Evolutionary conservation across 306 rosid species (phyloP), one percentile per base, ranked within the genome.

Genomic region (peach (Prunus persica)): DNA sequence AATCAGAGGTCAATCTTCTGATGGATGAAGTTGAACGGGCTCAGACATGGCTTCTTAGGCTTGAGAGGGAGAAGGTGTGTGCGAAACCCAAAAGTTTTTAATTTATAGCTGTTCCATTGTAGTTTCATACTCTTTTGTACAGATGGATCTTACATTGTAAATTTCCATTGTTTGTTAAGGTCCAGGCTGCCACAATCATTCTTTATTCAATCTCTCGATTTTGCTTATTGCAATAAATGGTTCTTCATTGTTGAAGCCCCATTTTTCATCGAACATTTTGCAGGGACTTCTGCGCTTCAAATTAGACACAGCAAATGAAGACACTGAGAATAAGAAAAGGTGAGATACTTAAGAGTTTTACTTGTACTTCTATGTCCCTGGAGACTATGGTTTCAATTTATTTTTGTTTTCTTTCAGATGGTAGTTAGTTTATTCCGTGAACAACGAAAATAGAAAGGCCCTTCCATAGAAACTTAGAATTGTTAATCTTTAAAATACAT

Each of bases 251-350:
- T 52, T 76, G 45, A 61, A 67, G n/a, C 6, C 45, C 22, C 46
- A 58, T 11, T 65, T 51, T 52, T 60, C 69, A 9, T 57, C 27
- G 20, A 58, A 56, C 1, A n/a, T 56, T 64, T 45, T 86, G 81
- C 88, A 95, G 99, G 97, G 99, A 75, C 83, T 87, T 47, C 90
- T 95, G 78, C 91, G 86, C 54, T 88, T 91, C 75, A 96, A 95
- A 86, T 87, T 95, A 73, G 92, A 88, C 27, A 81, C 90, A 12
- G 90, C 97, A 61, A 91, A 91, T 74, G 96, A 90, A 69, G 97
- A 91, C 19, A 79, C 91, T 80, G 91, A 88, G 55, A 84, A 43
- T 82, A 88, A 92, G 86, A 90, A 86, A 75, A 92, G 93, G 97
- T 90, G 81, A 71, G 76, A n/a, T 65, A 75, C 30, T 76, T 62